Base-by-base conservation (phyloP, 202 grass and related monocot species). In the Bolboschoenoplectus hybrid region DNA sequence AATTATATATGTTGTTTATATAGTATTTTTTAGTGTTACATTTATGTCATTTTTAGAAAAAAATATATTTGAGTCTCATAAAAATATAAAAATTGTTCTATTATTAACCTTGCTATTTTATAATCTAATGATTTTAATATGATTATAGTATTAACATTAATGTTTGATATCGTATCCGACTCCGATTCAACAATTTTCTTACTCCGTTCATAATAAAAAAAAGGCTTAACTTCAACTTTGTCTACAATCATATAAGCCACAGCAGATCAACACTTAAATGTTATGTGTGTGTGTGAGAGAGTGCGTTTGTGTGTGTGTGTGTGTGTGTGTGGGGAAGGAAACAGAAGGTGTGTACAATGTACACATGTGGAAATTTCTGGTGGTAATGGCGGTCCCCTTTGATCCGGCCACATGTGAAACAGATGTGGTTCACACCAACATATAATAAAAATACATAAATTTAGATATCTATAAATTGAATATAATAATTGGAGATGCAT, bases 351-450 rank as follows among this genome's bases (percentile, higher is more conserved):
- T 14, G 60, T 66, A 55, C 49, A 38, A 71, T 71, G 44, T 57
- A 35, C 58, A 69, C 34, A 52, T 83, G 82, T 36, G 46, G 45
- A 84, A 84, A 68, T 82, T 26, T 67, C 19, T 66, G 39, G 26
- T 36, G 17, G n/a, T 82, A 66, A 43, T 82, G 81, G 81, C 80
- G 81, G 81, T 82, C 61, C 81, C 81, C 81, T 82, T 67, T 67
- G 13, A 82, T 66, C 81, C 61, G 43, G 81, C 81, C 81, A 13
- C 80, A 82, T 82, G 41, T 64, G 80, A 67, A 67, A 70, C 12
- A 84, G 82, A 55, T 68, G 47, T 71, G 49, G 32, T 52, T 84
- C 65, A 53, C 73, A 77, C 26, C 12, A 67, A 16, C 57, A 82
- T 66, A 64, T 26, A 82, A 82, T 26, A 65, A 12, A 67, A 40